phyloP scores from a whole-genome alignment of 2,329 filamentous ascomycete genomes.

The Colletotrichum caudatum region DNA sequence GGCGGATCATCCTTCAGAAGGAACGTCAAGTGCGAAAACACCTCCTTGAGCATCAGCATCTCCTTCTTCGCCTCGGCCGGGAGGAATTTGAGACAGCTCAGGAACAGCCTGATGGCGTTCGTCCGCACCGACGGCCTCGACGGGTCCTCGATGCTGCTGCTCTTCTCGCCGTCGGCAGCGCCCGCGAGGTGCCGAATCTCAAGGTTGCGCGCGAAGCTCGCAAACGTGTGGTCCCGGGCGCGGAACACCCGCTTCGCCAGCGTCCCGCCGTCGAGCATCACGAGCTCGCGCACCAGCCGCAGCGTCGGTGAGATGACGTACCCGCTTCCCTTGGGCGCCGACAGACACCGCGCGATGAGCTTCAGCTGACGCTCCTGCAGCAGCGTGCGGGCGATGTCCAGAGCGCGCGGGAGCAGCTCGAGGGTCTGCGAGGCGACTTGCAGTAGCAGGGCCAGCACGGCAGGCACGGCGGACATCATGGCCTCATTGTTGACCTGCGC shows the following conservation, averaged over 20 bases:
- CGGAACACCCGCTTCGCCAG: slow-evolving; percentile 83
- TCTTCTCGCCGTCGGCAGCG: slow-evolving; percentile 56
- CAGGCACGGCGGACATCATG: slow-evolving; percentile 82
- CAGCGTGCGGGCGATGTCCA: slow-evolving; percentile 83
- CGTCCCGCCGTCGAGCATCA: slow-evolving; percentile 85
- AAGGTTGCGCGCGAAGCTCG: slow-evolving; percentile 84
- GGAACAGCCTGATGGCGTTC: slow-evolving; percentile 83
- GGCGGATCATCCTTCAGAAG: slow-evolving; percentile 83
- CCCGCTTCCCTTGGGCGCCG: slow-evolving; percentile 84
- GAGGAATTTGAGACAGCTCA: slow-evolving; percentile 83
- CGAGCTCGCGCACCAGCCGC: slow-evolving; percentile 86
- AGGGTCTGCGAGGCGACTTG: slow-evolving; percentile 80
- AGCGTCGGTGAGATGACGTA: slow-evolving; percentile 91
- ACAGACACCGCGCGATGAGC: slow-evolving; percentile 81
- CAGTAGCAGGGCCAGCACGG: slow-evolving; percentile 84
- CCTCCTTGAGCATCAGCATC: slow-evolving; percentile 81
- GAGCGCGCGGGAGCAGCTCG: slow-evolving; percentile 79
- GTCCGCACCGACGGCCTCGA: slow-evolving; percentile 84
- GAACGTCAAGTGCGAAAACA: slow-evolving; percentile 85
- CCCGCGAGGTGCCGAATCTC: slow-evolving; percentile 68
- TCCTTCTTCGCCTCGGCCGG: slow-evolving; percentile 83
- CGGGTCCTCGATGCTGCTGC: slow-evolving; percentile 65
- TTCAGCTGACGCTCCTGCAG: slow-evolving; percentile 85
- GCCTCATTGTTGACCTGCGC: slow-evolving; percentile 83
- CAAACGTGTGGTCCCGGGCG: slow-evolving; percentile 81